A percentile compares a stretch with the other conserved stretches of the same genome.
These are phyloP conservation scores for Moniliella sp. DNA, from an alignment of 1,284 basidiomycete genomes.

Conservation along the genomic window DNA sequence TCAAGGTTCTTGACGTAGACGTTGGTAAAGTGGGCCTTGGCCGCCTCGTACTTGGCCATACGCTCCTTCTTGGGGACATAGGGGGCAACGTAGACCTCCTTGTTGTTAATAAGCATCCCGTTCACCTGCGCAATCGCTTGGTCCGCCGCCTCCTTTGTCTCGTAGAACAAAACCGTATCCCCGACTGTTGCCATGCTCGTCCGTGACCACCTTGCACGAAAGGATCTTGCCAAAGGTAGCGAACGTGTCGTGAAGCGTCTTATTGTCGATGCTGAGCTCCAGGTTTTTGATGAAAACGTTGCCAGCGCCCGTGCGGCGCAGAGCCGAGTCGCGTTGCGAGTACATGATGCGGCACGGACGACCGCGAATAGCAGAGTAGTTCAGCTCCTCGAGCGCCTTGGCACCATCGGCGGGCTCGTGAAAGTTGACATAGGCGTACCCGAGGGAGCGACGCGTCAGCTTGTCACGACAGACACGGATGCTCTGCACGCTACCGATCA, in stretches of 20 bases:
- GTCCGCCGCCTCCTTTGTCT: constrained; percentile 86
- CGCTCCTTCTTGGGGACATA: constrained; percentile 84
- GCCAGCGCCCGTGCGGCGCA: constrained; percentile 96
- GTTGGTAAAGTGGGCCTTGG: constrained; percentile 90
- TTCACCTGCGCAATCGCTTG: constrained; percentile 84
- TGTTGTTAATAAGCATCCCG: constrained; percentile 91
- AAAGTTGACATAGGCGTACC: constrained; percentile 99
- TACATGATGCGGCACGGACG: constrained; percentile 99
- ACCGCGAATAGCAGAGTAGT: constrained; percentile 96
- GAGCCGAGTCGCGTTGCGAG: constrained; percentile 96
- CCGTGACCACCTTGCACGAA: constrained; percentile 82
- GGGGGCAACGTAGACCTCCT: constrained; percentile 71
- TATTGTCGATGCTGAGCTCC: constrained; percentile 95
- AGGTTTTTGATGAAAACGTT: constrained; percentile 99
- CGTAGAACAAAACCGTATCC: constrained; percentile 87
- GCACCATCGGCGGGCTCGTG: constrained; percentile 90
- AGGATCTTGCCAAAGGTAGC: constrained; percentile 95
- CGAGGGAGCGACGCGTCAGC: constrained; percentile 93
- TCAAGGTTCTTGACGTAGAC: constrained; percentile 95
- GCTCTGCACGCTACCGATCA: constrained; percentile 95
- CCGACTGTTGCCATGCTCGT: constrained; percentile 25
- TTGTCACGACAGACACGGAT: constrained; percentile 99
- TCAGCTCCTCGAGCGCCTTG: constrained; percentile 93
- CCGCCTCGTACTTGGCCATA: constrained; percentile 72
- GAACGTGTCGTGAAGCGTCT: constrained; percentile 98